Evolutionary conservation across 164 flowering plant genomes (phyloP).

Genomic region (Tinospora cordifolia): DNA sequence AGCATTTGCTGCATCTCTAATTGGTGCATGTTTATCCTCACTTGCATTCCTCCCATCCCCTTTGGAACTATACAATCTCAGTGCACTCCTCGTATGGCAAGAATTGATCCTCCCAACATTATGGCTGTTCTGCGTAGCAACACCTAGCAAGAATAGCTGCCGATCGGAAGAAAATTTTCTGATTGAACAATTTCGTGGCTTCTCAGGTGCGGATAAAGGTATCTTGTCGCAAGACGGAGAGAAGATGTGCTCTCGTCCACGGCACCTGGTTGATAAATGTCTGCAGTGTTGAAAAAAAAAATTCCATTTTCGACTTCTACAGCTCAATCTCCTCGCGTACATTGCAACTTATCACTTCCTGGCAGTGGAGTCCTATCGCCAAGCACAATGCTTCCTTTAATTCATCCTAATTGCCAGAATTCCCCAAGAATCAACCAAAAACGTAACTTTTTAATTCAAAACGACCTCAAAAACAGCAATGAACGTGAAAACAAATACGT

Average conservation of each 20-base stretch:
- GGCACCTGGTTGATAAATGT: conserved; percentile 22
- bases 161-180: conserved; percentile 26
- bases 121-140: conserved; percentile 8
- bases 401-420: conserved; percentile 16
- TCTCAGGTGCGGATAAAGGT: conserved; percentile 1
- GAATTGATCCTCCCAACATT: conserved; percentile 15
- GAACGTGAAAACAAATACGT: not conserved
- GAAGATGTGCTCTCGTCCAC: conserved; percentile 14
- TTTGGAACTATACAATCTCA: conserved; percentile 66
- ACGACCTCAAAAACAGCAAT: not conserved
- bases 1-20: conserved; percentile 36
- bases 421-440: not conserved
- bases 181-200: conserved; percentile 15
- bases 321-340: conserved; percentile 66
- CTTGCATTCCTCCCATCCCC: conserved; percentile 81
- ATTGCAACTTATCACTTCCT: conserved; percentile 33
- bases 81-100: conserved; percentile 18
- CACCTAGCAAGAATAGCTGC: conserved; percentile 9
- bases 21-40: conserved; percentile 50
- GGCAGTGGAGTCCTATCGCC: not conserved
- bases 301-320: conserved; percentile 40
- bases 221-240: conserved; percentile 15
- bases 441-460: not conserved
- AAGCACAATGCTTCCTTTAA: not conserved
- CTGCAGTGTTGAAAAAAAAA: conserved; percentile 28